Base-by-base conservation (phyloP, 768 basidiomycete genomes). In the Dictyophora rubrovolvata region DNA sequence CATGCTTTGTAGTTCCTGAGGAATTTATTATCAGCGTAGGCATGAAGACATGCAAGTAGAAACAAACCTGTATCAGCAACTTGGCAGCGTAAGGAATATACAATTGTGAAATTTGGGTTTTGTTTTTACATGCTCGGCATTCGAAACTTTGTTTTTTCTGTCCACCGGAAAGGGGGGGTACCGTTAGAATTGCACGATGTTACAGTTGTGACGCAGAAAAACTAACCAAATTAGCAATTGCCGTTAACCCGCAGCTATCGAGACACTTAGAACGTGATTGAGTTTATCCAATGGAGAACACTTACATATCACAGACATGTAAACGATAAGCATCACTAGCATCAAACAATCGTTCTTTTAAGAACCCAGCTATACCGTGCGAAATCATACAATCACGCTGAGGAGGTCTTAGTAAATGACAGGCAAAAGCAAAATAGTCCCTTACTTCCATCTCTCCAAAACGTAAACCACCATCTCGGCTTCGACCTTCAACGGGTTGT, bases 61-160 rank as follows among this genome's bases (percentile, higher is more conserved):
- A 48, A 70, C 77, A 48, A 66, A 85, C 92, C 83, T 96, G 94
- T 86, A 96, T 93, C 49, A 97, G 79, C 57, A 96, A 73, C 71
- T 98, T 96, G 18, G 95, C 95, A 11, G 96, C 95, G 69, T 99
- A 99, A 23, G 96, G 94, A 70, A 95, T 90, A 66, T 90, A 89
- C 6, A 91, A 69, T 65, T 93, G 93, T 54, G 90, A 92, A 69
- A 88, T 88, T 34, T 90, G 90, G 17, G 93, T 95, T 76, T 94
- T 94, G 77, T 96, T 97, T 69, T 93, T 89, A 74, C 95, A 98
- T 21, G 93, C 89, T 57, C 95, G 89, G 69, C 96, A 99, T 79
- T 98, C 93, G 71, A 97, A 98, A 42, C 85, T 93, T 80, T 97
- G 95, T 73, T 97, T 97, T 87, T 98, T 97, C 83, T 85, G 63